Evolutionary conservation across 2,329 filamentous ascomycete species (phyloP).

Genomic region (Pseudogymnoascus sp.): DNA sequence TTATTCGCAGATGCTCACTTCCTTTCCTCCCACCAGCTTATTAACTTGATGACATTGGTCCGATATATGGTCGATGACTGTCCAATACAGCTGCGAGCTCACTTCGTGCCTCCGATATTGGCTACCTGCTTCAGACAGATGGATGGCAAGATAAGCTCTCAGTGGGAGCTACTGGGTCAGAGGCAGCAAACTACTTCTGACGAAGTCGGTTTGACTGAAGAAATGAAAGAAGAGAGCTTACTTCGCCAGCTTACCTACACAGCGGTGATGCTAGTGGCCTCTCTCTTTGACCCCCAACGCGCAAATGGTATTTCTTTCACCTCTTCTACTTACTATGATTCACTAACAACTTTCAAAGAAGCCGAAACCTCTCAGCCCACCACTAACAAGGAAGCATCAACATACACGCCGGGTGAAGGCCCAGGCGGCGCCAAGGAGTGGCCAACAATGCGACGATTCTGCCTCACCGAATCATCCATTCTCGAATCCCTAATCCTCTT

Average conservation of each 20-base stretch:
- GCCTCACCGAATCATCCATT: conserved; percentile 69
- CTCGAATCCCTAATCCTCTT: conserved; percentile 88
- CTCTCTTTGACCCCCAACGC: conserved; percentile 72
- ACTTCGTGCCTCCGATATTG: conserved; percentile 81
- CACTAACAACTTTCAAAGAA: conserved; percentile 11
- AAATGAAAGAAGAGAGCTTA: conserved; percentile 98
- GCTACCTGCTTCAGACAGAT: conserved; percentile 78
- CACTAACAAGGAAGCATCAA: conserved; percentile 27
- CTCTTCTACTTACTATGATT: background rate
- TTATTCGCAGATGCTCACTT: conserved; percentile 76
- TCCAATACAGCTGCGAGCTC: conserved; percentile 66
- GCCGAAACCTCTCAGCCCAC: background rate
- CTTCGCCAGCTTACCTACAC: conserved; percentile 87
- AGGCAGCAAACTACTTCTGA: conserved; percentile 57
- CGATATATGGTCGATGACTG: conserved; percentile 89
- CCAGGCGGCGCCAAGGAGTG: conserved; percentile 33
- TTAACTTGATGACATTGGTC: conserved; percentile 84
- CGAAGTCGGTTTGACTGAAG: conserved; percentile 77
- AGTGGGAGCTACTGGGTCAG: conserved; percentile 74
- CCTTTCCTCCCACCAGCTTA: conserved; percentile 87
- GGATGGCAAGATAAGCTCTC: conserved; percentile 76
- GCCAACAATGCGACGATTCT: conserved; percentile 70
- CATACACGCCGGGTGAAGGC: conserved; percentile 20
- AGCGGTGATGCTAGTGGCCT: conserved; percentile 84
- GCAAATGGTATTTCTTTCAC: conserved; percentile 45